A percentile compares a stretch with the other conserved stretches of the same genome.
phyloP scores from a whole-genome alignment of 1,284 basidiomycete species.

The Austroboletus novae-zelandiae region DNA sequence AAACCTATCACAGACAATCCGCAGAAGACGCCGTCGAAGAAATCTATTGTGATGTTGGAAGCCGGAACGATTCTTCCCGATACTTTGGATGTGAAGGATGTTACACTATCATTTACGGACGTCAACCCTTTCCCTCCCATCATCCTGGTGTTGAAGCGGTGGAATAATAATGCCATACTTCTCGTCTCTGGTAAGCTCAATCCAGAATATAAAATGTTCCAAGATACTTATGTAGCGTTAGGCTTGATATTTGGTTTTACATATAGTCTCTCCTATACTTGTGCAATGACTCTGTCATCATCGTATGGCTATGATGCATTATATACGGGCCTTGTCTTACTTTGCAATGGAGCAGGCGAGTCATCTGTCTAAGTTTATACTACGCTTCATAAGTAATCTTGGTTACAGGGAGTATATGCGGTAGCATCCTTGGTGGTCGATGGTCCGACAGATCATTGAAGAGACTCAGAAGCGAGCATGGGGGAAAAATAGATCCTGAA shows the following conservation, averaged over 20 bases:
- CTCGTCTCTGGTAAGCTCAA: slow-evolving; percentile 37
- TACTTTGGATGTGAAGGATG: slow-evolving; percentile 29
- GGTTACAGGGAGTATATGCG: slow-evolving; percentile 58
- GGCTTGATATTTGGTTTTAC: slow-evolving; percentile 70
- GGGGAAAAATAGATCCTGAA: slow-evolving; percentile 64
- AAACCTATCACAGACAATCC: neutral
- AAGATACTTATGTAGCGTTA: slow-evolving; percentile 25
- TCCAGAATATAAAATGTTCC: neutral
- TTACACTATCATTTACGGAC: slow-evolving; percentile 64
- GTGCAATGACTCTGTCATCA: slow-evolving; percentile 64
- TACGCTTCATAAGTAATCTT: neutral
- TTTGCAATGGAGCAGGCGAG: slow-evolving; percentile 69
- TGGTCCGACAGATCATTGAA: slow-evolving; percentile 70
- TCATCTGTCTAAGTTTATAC: neutral
- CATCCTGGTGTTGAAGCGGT: slow-evolving; percentile 53
- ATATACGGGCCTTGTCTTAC: slow-evolving; percentile 72
- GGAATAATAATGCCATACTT: slow-evolving; percentile 69
- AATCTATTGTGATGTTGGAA: slow-evolving; percentile 6
- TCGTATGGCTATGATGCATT: slow-evolving; percentile 72
- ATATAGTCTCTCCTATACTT: slow-evolving; percentile 71
- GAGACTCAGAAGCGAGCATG: slow-evolving; percentile 55
- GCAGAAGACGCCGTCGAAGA: neutral
- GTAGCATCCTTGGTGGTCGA: slow-evolving; percentile 75
- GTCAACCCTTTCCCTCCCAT: slow-evolving; percentile 73
- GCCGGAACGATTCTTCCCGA: neutral